These are phyloP conservation scores for Pseudogymnoascus sp. DNA, from an alignment of 2,329 filamentous ascomycete species.

Conservation along the genomic window DNA sequence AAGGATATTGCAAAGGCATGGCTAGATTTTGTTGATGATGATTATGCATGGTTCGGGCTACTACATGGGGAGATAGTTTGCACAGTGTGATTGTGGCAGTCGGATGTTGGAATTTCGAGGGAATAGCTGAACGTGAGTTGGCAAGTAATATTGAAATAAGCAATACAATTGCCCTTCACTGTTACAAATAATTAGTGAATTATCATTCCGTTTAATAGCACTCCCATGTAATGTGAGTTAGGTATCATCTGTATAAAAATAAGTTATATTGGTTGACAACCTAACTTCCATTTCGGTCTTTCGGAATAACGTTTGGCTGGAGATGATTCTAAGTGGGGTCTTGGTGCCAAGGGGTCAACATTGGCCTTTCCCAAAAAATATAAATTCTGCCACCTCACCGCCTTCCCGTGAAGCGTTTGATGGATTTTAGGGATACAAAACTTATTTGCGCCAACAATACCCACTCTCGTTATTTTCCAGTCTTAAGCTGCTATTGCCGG, in stretches of 20 bases:
- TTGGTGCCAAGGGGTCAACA: background rate
- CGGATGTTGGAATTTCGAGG: background rate
- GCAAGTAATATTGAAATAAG: background rate
- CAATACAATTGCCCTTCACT: background rate
- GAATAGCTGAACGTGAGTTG: background rate
- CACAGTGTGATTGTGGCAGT: background rate
- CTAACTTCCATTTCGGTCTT: background rate
- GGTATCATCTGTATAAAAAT: background rate
- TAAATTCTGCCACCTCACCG: slow-evolving; percentile 3
- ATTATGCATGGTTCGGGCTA: slow-evolving; percentile 31
- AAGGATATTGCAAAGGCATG: slow-evolving; percentile 29
- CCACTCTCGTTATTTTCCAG: background rate
- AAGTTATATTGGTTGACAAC: background rate
- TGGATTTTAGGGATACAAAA: slow-evolving; percentile 1
- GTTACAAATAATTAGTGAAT: background rate
- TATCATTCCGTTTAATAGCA: background rate
- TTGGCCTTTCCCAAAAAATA: background rate
- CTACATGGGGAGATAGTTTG: slow-evolving; percentile 33
- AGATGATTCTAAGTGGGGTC: background rate
- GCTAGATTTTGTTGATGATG: slow-evolving; percentile 28
- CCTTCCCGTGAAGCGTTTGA: slow-evolving; percentile 3
- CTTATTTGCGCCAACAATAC: slow-evolving; percentile 6
- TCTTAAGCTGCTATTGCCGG: background rate
- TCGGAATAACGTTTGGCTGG: background rate
- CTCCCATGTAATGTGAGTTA: background rate